Conservation (phyloP, 1,284 basidiomycete genomes). For the Microbotryum scabiosae region DNA sequence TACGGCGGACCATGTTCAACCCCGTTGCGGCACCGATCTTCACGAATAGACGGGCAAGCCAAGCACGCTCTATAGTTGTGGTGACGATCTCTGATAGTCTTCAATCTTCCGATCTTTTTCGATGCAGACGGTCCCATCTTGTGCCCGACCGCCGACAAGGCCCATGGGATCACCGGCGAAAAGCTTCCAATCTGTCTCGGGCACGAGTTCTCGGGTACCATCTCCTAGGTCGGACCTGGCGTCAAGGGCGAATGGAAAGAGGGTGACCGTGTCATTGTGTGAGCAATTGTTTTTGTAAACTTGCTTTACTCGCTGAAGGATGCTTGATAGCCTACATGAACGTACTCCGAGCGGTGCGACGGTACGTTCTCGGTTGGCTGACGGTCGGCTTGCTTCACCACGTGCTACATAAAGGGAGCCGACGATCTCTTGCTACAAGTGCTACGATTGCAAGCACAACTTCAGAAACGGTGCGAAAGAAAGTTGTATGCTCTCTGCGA, state of each 20-base stretch:
- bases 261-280: conserved; percentile 40
- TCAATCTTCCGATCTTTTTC: no score
- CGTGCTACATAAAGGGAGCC: conserved; percentile 34
- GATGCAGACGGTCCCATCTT: conserved; percentile 18
- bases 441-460: conserved; percentile 18
- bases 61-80: no score
- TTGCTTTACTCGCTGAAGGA: not conserved
- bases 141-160: conserved; percentile 26
- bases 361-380: no score
- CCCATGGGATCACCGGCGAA: conserved; percentile 36
- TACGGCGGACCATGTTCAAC: not conserved
- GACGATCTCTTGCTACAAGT: conserved; percentile 33
- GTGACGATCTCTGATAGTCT: no score
- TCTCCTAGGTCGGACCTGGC: conserved; percentile 35
- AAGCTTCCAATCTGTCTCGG: conserved; percentile 38
- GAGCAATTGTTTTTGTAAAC: not conserved
- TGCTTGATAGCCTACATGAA: not conserved
- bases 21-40: conserved; percentile 36
- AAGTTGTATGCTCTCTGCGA: no score
- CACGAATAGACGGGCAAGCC: conserved; percentile 32
- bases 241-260: conserved; percentile 31
- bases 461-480: conserved; percentile 18
- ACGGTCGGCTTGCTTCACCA: no score
- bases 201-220: conserved; percentile 40
- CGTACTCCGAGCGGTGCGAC: not conserved